Base-by-base conservation (phyloP, 129 eudicot species). In the Deinandra increscens region DNA sequence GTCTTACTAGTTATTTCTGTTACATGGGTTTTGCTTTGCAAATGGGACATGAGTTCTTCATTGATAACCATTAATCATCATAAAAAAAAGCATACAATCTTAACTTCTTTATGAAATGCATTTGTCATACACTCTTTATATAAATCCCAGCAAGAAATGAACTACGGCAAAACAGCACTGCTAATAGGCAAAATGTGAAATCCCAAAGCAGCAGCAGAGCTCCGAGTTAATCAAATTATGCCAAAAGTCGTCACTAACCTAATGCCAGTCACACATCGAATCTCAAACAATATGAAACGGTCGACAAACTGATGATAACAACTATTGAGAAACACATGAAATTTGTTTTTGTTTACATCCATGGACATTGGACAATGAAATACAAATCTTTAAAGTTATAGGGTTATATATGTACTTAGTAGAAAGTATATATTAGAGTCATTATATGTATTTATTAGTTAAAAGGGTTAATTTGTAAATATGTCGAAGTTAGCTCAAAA, bases 11-110 rank as follows among this genome's bases (percentile, higher is more conserved):
- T 82, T 64, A 82, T 68, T 80, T 66, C 73, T 83, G 82, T 75
- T 85, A 77, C 76, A 12, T 8, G 45, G 70, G 66, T 58, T 85
- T 87, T 66, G 85, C 79, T 71, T 85, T 88, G 84, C 96, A 85
- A 58, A 88, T 85, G 41, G 96, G 96, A 37, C 96, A 88, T 67
- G 75, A 1, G 60, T 88, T 88, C 85, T 88, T 88, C 80, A 85
- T 81, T 14, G 86, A 81, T 63, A 88, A 67, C 96, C 96, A 88
- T 61, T 81, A 19, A 3, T 8, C 4, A 6, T 1, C 7, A 19
- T 1, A 12, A 1, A 4, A 0, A 45, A 6, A 23, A 14, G 9
- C 8, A 66, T 26, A 7, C 15, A 46, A 14, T 31, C 22, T n/a
- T 4, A 26, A 26, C 0, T 46, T 12, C 2, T 26, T 14, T 45